These are phyloP conservation scores for Phytophthora aleatoria DNA, from an alignment of 352 stramenopile species.

Conservation along the genomic window DNA sequence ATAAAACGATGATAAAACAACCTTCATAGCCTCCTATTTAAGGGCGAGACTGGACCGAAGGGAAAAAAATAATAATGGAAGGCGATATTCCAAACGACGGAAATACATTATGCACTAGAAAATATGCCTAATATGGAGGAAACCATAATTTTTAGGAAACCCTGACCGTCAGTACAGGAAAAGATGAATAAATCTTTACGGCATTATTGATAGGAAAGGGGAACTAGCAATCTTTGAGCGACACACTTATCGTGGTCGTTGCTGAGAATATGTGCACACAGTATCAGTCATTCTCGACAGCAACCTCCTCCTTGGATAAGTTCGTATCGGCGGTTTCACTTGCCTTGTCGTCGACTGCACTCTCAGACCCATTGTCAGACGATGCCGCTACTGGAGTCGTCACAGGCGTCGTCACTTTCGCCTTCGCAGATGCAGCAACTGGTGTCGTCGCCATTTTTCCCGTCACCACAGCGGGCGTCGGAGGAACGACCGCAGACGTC, in stretches of 20 bases:
- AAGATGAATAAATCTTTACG: not conserved
- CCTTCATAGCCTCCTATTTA: no score
- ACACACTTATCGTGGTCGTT: not conserved
- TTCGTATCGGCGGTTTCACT: not conserved
- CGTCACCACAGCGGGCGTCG: slow-evolving; percentile 24
- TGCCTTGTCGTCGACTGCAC: slow-evolving; percentile 5
- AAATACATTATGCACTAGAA: no score
- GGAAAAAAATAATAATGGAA: no score
- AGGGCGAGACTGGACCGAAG: no score
- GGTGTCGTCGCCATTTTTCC: slow-evolving; percentile 23
- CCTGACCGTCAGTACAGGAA: no score
- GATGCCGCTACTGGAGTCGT: not conserved
- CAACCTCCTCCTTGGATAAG: slow-evolving; percentile 4
- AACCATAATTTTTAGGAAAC: no score
- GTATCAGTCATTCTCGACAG: slow-evolving; percentile 19
- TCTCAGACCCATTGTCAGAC: not conserved
- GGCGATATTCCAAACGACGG: no score
- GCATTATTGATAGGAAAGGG: slow-evolving; percentile 2
- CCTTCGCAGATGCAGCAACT: slow-evolving; percentile 10
- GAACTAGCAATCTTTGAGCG: not conserved
- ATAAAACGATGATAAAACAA: no score
- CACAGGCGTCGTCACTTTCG: slow-evolving; percentile 5
- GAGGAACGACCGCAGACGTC: slow-evolving; percentile 5
- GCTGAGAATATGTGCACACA: slow-evolving; percentile 6
- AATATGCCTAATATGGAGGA: no score